Conservation (phyloP, 108 stramenopile species). For the Cyclotella baltica region DNA sequence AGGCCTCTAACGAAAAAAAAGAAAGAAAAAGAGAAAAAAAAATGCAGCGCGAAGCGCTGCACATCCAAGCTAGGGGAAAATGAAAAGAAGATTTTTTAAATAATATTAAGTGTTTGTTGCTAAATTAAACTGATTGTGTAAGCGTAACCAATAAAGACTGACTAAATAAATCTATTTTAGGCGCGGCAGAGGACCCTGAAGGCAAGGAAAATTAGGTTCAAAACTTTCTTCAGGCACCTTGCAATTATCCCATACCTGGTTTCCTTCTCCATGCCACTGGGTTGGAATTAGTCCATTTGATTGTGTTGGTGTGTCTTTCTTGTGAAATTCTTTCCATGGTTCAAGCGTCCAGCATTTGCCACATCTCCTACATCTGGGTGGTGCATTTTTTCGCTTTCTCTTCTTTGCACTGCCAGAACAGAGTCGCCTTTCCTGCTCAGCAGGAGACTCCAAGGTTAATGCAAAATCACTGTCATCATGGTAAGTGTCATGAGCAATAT, state of each 20-base stretch:
- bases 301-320: not conserved
- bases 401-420: not conserved
- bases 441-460: not conserved
- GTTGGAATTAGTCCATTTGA: not conserved
- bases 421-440: not conserved
- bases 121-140: not conserved
- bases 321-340: conserved; percentile 3
- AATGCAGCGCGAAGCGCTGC: too few species aligned
- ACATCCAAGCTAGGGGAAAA: too few species aligned
- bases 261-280: not conserved
- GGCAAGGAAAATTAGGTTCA: not conserved
- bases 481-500: too few species aligned
- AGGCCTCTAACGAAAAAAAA: not conserved
- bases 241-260: conserved; percentile 4
- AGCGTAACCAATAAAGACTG: not conserved
- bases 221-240: not conserved
- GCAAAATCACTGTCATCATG: not conserved
- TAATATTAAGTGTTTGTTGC: too few species aligned
- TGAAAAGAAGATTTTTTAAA: too few species aligned
- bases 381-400: not conserved
- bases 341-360: not conserved
- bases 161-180: not conserved
- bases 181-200: not conserved
- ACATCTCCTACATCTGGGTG: conserved; percentile 8
- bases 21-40: too few species aligned